phyloP scores from a whole-genome alignment of 2,329 filamentous ascomycete species.

The Trichoderma afroharzianum region DNA sequence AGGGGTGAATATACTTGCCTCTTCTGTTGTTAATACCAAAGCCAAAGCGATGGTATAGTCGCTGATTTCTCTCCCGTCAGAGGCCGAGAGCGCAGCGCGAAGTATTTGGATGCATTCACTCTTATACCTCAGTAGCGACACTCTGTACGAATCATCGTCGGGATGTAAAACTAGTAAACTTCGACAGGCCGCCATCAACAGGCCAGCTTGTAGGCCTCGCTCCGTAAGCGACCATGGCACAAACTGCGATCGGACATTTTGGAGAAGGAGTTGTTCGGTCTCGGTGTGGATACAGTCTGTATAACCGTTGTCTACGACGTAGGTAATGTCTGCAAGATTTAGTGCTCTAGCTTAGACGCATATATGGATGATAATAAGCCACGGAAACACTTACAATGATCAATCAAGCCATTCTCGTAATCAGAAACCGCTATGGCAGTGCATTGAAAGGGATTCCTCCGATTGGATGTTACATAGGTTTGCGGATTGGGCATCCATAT shows the following conservation, averaged over 20 bases:
- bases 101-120: constrained; percentile 7
- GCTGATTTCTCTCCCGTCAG: background rate
- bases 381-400: background rate
- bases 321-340: constrained; percentile 2
- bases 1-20: background rate
- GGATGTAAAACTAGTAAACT: background rate
- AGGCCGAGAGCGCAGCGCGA: background rate
- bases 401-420: background rate
- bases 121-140: constrained; percentile 1
- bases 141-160: background rate
- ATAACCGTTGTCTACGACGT: constrained; percentile 11
- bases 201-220: background rate
- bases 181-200: constrained; percentile 8
- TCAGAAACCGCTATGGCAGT: background rate
- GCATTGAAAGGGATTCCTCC: constrained; percentile 8
- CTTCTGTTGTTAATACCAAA: constrained; percentile 7
- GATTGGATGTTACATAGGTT: background rate
- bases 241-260: constrained; percentile 1
- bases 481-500: background rate
- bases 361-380: background rate
- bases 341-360: background rate
- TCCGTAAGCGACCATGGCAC: constrained; percentile 14
- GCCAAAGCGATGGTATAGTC: constrained; percentile 10
- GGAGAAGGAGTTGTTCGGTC: background rate
- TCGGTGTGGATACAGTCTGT: constrained; percentile 3